A percentile compares a stretch with the other conserved stretches of the same genome.
Conservation (phyloP, 1,284 basidiomycete genomes). For the Tremellales sp. region DNA sequence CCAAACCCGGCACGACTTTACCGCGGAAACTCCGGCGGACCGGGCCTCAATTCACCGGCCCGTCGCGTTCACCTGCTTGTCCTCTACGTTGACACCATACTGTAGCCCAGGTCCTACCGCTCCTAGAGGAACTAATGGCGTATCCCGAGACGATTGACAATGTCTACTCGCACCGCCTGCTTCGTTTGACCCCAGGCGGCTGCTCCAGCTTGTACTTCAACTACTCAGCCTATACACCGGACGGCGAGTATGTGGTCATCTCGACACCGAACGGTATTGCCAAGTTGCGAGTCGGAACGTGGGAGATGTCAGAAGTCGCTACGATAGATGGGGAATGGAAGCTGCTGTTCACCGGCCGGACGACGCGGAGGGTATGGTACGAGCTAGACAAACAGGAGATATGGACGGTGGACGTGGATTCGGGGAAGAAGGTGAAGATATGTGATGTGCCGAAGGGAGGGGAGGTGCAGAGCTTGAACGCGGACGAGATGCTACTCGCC, state of each 20-base stretch:
- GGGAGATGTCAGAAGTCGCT: slow-evolving; percentile 1
- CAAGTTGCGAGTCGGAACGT: slow-evolving; percentile 1
- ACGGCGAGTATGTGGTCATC: slow-evolving; percentile 14
- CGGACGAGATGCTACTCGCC: slow-evolving; percentile 18
- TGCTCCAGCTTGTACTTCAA: slow-evolving; percentile 16
- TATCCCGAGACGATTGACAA: background rate
- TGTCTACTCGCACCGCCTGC: background rate
- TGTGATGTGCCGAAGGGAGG: slow-evolving; percentile 2
- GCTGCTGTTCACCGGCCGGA: slow-evolving; percentile 21
- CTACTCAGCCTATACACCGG: slow-evolving; percentile 12
- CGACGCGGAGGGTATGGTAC: slow-evolving; percentile 9
- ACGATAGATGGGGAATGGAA: slow-evolving; percentile 15
- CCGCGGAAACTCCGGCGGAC: too few relatives aligned
- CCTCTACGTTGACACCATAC: too few relatives aligned
- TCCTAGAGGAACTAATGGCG: too few relatives aligned
- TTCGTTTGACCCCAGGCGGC: background rate
- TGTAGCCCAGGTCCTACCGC: too few relatives aligned
- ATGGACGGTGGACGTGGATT: slow-evolving; percentile 9
- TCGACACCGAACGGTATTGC: slow-evolving; percentile 9
- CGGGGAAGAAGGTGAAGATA: background rate
- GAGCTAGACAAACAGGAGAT: slow-evolving; percentile 3
- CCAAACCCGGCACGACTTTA: too few relatives aligned
- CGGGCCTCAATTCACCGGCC: too few relatives aligned
- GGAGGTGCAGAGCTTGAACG: slow-evolving; percentile 18
- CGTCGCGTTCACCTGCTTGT: too few relatives aligned